A percentile compares a stretch with the other conserved stretches of the same genome.
phyloP scores from a whole-genome alignment of 192 early-diverging fungal species.

The Podila clonocystis region DNA sequence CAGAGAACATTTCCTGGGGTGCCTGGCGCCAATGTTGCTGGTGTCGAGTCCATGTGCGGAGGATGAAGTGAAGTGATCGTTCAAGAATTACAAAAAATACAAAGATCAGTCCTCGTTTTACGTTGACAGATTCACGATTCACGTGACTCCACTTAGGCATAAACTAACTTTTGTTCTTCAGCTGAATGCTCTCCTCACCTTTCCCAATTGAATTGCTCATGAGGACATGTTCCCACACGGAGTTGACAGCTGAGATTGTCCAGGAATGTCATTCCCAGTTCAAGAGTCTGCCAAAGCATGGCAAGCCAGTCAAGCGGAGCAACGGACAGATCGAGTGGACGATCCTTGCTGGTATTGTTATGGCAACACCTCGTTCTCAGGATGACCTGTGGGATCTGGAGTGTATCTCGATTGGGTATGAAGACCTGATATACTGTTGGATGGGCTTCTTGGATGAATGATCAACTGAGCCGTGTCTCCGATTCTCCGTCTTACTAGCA shows the following conservation, averaged over 20 bases:
- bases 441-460: neutral
- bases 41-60: conserved; percentile 4
- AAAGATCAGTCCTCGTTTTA: no score
- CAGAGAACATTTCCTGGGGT: conserved; percentile 57
- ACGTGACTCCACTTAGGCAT: neutral
- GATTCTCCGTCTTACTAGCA: conserved; percentile 52
- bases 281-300: conserved; percentile 71
- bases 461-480: neutral
- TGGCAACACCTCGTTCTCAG: conserved; percentile 14
- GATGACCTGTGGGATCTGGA: conserved; percentile 30
- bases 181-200: conserved; percentile 7
- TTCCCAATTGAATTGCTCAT: conserved; percentile 2
- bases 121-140: neutral
- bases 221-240: neutral
- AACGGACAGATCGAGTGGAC: conserved; percentile 82
- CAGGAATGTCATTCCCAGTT: conserved; percentile 56
- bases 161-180: neutral
- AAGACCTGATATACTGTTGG: no score
- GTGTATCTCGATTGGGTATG: conserved; percentile 62
- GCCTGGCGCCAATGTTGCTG: neutral
- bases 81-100: no score
- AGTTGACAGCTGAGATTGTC: conserved; percentile 19
- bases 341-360: conserved; percentile 81
- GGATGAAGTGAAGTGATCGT: no score
- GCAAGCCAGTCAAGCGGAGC: conserved; percentile 69